Evolutionary conservation across 345 rosid genomes (phyloP), one percentile per base, ranked within the genome.

Genomic region (Clarkia xantiana): DNA sequence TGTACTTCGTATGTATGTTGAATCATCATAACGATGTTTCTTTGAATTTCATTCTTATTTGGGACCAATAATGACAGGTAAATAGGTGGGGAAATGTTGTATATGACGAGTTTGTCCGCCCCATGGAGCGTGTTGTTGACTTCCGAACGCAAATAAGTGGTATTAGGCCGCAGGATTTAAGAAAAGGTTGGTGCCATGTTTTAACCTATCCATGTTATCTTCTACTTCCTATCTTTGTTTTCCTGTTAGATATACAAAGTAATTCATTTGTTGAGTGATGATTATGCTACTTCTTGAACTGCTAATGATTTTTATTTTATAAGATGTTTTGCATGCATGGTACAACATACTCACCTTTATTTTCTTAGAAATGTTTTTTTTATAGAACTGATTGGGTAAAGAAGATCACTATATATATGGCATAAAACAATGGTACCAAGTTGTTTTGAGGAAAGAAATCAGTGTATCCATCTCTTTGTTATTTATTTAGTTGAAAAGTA

Each of bases 61-160:
- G 59, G 13, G 18, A 70, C 44, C 45, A 7, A 29, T 70, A 36
- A 52, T 78, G 67, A 41, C 77, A 83, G 98, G 93, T 91, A 60
- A 91, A 91, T 55, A 73, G 65, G 67, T 84, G 98, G 94, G 85
- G 96, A 25, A 91, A 91, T 68, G 79, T 86, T 53, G 38, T 86
- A 41, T 81, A 78, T 51, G 93, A 91, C 65, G 94, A 81, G 71
- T 91, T 91, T 72, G 98, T 84, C 52, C 82, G 76, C n/a, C 96
- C 98, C 29, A 65, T 91, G 55, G 98, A 91, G 58, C 81, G 71
- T 20, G 82, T 91, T 59, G 86, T 78, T 54, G 89, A 91, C 69
- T 91, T 86, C 52, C 93, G 94, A 4, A 86, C 98, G 11, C 71
- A 47, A 39, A 81, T 91, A 51, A 91, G 94, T 63, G 96, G 96